Conservation (phyloP, 148 eudicot genomes). For the Mesembryanthemum crystallinum region DNA sequence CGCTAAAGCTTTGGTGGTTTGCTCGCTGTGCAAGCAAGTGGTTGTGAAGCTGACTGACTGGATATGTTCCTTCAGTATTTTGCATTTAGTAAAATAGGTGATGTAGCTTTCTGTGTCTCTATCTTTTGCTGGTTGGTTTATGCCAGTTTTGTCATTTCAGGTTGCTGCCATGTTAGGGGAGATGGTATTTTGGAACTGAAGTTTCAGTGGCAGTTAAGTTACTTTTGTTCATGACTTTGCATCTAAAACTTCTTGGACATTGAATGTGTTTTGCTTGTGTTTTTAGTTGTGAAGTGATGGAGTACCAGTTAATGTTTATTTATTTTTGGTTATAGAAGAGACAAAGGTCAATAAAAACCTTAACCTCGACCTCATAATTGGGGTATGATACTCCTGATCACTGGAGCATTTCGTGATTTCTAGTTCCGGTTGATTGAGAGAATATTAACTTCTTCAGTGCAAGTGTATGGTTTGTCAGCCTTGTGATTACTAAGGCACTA, state of each 20-base stretch:
- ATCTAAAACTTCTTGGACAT: constrained; percentile 26
- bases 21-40: constrained; percentile 20
- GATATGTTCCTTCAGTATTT: constrained; percentile 36
- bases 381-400: too few species aligned
- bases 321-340: too few species aligned
- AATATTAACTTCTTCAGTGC: neutral
- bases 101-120: constrained; percentile 46
- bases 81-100: constrained; percentile 50
- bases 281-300: constrained; percentile 12
- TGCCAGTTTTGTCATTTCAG: constrained; percentile 65
- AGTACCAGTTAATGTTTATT: neutral
- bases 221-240: constrained; percentile 38
- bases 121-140: constrained; percentile 54
- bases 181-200: constrained; percentile 51
- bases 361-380: too few species aligned
- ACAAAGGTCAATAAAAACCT: too few species aligned
- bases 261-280: constrained; percentile 23
- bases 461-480: neutral
- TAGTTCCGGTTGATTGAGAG: neutral
- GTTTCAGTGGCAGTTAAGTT: constrained; percentile 56
- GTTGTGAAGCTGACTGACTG: constrained; percentile 17
- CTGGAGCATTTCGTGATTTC: too few species aligned
- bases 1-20: constrained; percentile 29
- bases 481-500: neutral
- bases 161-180: constrained; percentile 59